Base-by-base conservation (phyloP, 1,139 yeast species). In the Pichia sp. region DNA sequence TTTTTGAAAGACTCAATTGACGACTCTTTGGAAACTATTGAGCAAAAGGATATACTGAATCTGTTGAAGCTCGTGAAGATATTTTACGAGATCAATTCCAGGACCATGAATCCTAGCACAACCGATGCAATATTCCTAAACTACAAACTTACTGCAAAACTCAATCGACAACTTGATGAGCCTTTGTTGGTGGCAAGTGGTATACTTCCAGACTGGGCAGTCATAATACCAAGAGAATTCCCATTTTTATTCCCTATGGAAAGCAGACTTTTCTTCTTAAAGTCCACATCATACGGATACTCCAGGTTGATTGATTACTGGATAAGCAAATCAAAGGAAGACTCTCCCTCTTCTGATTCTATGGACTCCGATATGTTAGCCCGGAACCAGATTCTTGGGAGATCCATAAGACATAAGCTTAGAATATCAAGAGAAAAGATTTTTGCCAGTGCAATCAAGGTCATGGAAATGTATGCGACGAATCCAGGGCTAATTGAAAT, bases 251-350 rank as follows among this genome's bases (percentile, higher is more conserved):
- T 85, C 53, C 96, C 97, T 0, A 64, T 88, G 38, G 94, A 81
- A 41, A 76, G 93, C 0, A 69, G 97, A 42, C 67, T 83, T 31
- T 73, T 77, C 46, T 87, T 85, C 52, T 60, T 91, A 40, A 93
- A 84, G 49, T 79, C 91, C 5, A 85, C 96, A 0, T 87, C 97
- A 0, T 88, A 85, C 64, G 97, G 97, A 0, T 82, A 84, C 56
- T 85, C 94, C 1, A 69, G 97, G 41, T 64, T 85, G 33, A 82
- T 91, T 44, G 81, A 80, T 43, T 70, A 77, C 35, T 86, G 95
- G 95, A 85, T 77, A 51, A 51, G 62, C 3, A 63, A 74, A 44
- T 65, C 75, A 1, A 67, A 63, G 29, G 58, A 51, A 8, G 52
- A 49, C 9, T 50, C 16, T 12, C 19, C 26, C 6, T 14, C 9